Evolutionary conservation across 176 grass and related monocot genomes (phyloP).

Genomic region (Avena eriantha): DNA sequence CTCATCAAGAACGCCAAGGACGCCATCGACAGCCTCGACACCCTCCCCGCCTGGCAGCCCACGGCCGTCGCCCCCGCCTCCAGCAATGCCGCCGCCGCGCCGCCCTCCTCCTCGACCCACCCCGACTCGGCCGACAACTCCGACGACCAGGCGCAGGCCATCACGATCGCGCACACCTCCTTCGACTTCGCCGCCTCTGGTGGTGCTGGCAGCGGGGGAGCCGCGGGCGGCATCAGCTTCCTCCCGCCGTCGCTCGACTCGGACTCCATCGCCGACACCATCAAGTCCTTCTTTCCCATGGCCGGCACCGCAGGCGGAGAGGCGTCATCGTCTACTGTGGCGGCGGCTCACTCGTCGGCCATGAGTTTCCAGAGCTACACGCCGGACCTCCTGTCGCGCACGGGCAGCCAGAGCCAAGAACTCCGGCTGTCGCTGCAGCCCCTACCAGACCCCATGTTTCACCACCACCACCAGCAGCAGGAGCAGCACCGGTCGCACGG

Average conservation of each 20-base stretch:
- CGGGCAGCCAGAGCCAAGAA: slow-evolving; percentile 74
- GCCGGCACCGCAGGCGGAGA: slow-evolving; percentile 48
- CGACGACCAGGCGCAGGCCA: slow-evolving; percentile 61
- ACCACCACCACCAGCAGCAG: slow-evolving; percentile 52
- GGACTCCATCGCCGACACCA: slow-evolving; percentile 92
- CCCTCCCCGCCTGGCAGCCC: slow-evolving; percentile 78
- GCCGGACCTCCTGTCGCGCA: slow-evolving; percentile 68
- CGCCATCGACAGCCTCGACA: slow-evolving; percentile 83
- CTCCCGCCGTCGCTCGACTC: slow-evolving; percentile 86
- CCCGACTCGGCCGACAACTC: slow-evolving; percentile 55
- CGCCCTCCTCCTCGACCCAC: slow-evolving; percentile 49
- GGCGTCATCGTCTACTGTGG: slow-evolving; percentile 50
- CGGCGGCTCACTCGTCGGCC: slow-evolving; percentile 52
- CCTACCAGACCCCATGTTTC: slow-evolving; percentile 78
- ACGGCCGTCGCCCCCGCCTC: slow-evolving; percentile 23
- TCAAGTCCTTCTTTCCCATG: slow-evolving; percentile 97
- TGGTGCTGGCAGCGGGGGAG: slow-evolving; percentile 1
- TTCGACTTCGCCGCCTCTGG: slow-evolving; percentile 54
- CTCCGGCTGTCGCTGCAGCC: slow-evolving; percentile 91
- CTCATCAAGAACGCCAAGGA: slow-evolving; percentile 97
- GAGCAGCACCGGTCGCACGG: slow-evolving; percentile 51
- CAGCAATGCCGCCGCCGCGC: slow-evolving; percentile 54
- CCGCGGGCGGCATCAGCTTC: slow-evolving; percentile 45
- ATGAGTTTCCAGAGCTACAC: slow-evolving; percentile 83
- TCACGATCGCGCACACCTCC: slow-evolving; percentile 55